These are phyloP conservation scores for Oryza coarctata DNA, from an alignment of 176 grass and related monocot genomes.

Conservation along the genomic window DNA sequence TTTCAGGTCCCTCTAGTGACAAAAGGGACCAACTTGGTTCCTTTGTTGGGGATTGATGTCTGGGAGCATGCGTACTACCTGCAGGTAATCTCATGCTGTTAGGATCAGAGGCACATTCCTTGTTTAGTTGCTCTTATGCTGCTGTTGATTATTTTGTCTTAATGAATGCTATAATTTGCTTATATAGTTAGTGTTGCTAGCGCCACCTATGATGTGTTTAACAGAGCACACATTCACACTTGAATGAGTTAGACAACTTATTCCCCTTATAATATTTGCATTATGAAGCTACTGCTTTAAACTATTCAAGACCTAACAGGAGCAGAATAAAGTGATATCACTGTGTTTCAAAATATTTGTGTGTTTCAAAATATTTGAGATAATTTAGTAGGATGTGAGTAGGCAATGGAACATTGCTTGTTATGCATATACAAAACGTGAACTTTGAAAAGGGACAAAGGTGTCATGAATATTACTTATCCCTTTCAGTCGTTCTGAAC, in stretches of 20 bases:
- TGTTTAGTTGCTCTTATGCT: neutral
- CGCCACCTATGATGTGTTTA: neutral
- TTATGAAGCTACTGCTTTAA: neutral
- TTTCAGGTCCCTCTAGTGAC: conserved; percentile 82
- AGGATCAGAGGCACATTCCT: neutral
- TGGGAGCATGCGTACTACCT: conserved; percentile 99
- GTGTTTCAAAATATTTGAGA: neutral
- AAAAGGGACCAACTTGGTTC: conserved; percentile 81
- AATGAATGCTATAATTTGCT: neutral
- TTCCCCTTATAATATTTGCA: neutral
- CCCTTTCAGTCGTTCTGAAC: neutral
- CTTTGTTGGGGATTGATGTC: conserved; percentile 94
- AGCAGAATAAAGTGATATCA: neutral
- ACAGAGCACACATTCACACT: neutral
- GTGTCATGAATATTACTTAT: neutral
- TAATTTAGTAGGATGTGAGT: neutral
- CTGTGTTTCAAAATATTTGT: neutral
- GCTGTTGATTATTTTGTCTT: neutral
- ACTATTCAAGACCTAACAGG: neutral
- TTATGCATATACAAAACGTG: neutral
- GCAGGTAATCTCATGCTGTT: conserved; percentile 63
- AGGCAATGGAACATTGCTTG: neutral
- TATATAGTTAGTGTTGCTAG: neutral
- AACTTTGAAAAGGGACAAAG: too few relatives aligned
- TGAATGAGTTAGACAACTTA: neutral